Base-by-base conservation (phyloP, 164 flowering plant genomes). In the Magnolia changhungtana region DNA sequence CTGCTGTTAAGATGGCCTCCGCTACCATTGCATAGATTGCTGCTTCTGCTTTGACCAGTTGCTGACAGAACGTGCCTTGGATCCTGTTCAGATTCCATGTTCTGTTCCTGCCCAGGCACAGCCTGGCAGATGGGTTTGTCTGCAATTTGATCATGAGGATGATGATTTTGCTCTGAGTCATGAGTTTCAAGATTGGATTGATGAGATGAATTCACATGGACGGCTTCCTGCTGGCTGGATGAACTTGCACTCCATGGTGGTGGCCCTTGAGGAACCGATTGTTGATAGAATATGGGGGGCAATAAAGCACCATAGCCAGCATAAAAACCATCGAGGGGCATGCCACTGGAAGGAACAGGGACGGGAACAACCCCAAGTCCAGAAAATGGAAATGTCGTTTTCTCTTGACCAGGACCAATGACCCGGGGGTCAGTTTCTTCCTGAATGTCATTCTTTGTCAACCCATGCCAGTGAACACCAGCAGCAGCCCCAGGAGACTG, bases 1-100 rank as follows among this genome's bases (percentile, higher is more conserved):
- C 80, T 76, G 80, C 85, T 84, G 72, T 84, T 88, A 59, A 82
- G 75, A 72, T 82, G 83, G 74, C 75, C 84, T 59, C 64, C 49
- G 74, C 78, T 74, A 52, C 91, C 88, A 83, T 85, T 88, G 67
- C 87, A 85, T 71, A 88, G 82, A 74, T 87, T 88, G 80, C 91
- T 89, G 74, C 67, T 86, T 63, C 71, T 87, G 86, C 91, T 90
- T 79, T 88, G 88, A 76, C 83, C 91, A 65, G 87, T 86, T 1
- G 84, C 79, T 23, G 91, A 78, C 50, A 91, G 85, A 67, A 84
- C 74, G 31, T 74, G 79, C 29, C 81, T 81, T 31, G 61, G 79
- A 74, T 85, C 87, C 58, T 91, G 88, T 72, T 79, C 23, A 29
- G 79, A 67, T 45, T 85, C 91, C 69, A 80, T 61, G 24, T 73